Base-by-base conservation (phyloP, 306 rosid species). In the Lathyrus aphaca region DNA sequence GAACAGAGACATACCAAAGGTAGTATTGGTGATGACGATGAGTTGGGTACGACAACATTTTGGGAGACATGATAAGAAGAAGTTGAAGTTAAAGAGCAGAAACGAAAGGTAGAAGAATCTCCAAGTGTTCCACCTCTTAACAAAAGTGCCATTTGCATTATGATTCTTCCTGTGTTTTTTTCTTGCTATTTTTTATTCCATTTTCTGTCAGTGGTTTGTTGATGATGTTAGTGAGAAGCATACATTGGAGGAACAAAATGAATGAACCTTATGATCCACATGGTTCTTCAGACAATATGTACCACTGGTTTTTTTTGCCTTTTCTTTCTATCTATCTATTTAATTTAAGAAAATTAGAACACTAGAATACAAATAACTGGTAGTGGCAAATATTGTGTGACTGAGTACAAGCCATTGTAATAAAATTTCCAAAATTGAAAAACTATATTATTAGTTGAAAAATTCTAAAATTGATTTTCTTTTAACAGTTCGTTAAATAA, bases 141-240 rank as follows among this genome's bases (percentile, higher is more conserved):
- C 70, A 78, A 79, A 86, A 77, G 83, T 72, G 90, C 86, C 95
- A 88, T 90, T 66, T 82, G 79, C 82, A 73, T 80, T 53, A 30
- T 55, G 39, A 35, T 35, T 35, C 37, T 6, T 29, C 10, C 10
- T 59, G 6, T 56, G 10, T 60, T 45, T 0, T 44, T 15, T 74
- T 42, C 5, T 12, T 56, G 0, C 27, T 49, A 3, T 9, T 64
- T n/a, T 30, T 62, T 72, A 18, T 35, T 17, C 13, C 56, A 54
- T 62, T 77, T 63, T 64, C 10, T 27, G 42, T 54, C 48, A 67
- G 65, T 67, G 73, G 71, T 74, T 66, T 60, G 42, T 76, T 63
- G 64, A 45, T 59, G 66, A 64, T 57, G 60, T 69, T 61, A 32
- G 78, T 60, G 8, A 54, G 61, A 75, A 63, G 46, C 63, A 66